Base-by-base conservation (phyloP, 805 yeast genomes). In the Yarrowia sp. region DNA sequence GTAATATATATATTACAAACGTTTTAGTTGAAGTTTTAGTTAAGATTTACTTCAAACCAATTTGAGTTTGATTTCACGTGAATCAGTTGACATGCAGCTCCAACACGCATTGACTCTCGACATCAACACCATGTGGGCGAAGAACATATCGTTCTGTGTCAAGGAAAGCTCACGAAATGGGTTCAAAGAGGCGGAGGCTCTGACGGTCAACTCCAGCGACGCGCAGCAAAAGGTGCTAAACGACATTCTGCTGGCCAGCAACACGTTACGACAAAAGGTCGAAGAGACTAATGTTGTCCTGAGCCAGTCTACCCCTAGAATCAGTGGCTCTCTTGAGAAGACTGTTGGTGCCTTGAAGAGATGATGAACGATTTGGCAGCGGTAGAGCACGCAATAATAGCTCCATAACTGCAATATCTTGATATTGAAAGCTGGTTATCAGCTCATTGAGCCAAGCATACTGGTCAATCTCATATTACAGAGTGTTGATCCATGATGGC, bases 131-230 rank as follows among this genome's bases (percentile, higher is more conserved):
- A 58, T 58, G 64, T 58, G 64, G 64, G 51, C 51, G 1, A 42
- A 43, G 14, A 42, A 42, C 42, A 18, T 58, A 0, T 42, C 64
- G n/a, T 58, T 58, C 33, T 11, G 35, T 3, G 50, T 58, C 51
- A 58, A 58, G 39, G 43, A 32, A 4, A 35, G 18, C 32, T 43
- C 64, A 15, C 47, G 64, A 14, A 43, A 58, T 33, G 51, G 51
- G 28, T 44, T 58, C 51, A 58, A 58, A 7, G 64, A 58, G 51
- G 64, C 64, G 35, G 64, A 43, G 45, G 51, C 64, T 8, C 43
- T 43, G 35, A 44, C 64, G 3, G 14, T 44, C 41, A 44, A 43
- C 35, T 32, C 42, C 39, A 58, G 36, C 18, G 51, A 43, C 33
- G 42, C 51, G 4, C 64, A 58, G 35, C 64, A 58, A 44, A 58